A percentile compares a stretch with the other conserved stretches of the same genome.
Evolutionary conservation across 805 yeast genomes (phyloP).

Genomic region (Isabelozyma heimii): DNA sequence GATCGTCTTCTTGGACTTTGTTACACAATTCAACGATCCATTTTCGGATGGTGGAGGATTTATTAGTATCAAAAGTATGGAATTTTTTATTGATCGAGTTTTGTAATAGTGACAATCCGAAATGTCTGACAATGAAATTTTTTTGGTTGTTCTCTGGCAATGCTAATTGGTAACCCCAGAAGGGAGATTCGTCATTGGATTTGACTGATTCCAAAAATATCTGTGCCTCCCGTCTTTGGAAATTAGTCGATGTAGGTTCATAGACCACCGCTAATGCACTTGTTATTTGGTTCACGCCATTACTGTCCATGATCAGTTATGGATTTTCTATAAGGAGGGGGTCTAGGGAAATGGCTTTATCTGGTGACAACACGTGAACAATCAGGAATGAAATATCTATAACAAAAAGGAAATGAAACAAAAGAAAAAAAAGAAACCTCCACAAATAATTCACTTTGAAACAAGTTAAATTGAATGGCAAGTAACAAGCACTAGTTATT

Average conservation of each 20-base stretch:
- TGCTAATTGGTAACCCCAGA: constrained; percentile 88
- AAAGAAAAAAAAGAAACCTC: background rate
- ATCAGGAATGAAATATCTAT: constrained; percentile 17
- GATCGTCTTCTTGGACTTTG: constrained; percentile 62
- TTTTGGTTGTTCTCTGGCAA: constrained; percentile 53
- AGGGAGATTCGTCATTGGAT: constrained; percentile 78
- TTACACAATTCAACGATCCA: constrained; percentile 83
- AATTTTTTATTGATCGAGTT: constrained; percentile 62
- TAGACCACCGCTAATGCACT: constrained; percentile 76
- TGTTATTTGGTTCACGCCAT: constrained; percentile 71
- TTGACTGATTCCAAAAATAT: constrained; percentile 73
- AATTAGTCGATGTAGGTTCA: constrained; percentile 60
- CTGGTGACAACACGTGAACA: constrained; percentile 2
- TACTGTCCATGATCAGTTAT: constrained; percentile 52
- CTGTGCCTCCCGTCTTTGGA: constrained; percentile 54
- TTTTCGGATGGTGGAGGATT: constrained; percentile 64
- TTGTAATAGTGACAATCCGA: constrained; percentile 79
- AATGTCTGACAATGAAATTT: constrained; percentile 79
- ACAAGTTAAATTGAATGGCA: background rate
- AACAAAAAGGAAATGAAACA: constrained; percentile 12
- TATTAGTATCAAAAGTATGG: constrained; percentile 52
- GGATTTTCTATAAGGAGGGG: background rate
- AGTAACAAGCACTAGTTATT: background rate
- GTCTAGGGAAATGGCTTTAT: background rate
- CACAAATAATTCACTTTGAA: background rate